Evolutionary conservation across 176 grass and related monocot species (phyloP), one percentile per base, ranked within the genome.

Genomic region (Lolium rigidum): DNA sequence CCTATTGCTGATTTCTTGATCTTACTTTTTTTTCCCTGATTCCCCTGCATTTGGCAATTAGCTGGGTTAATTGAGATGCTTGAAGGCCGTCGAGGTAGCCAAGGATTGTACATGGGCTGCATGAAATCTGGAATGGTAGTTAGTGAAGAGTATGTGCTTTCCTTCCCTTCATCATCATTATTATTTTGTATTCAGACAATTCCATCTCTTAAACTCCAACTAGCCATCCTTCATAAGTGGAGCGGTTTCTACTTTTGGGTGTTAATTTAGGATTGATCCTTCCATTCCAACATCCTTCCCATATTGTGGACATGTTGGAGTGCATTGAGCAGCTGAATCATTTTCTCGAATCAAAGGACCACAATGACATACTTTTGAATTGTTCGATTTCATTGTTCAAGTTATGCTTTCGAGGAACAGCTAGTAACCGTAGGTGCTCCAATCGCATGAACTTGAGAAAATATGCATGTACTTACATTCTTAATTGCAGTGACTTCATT

Each of bases 41-140:
- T 50, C 41, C 57, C 57, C 70, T 82, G n/a, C 60, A 83, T 82
- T 18, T 86, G 16, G 76, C 74, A 31, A 63, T 80, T 81, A 98
- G 95, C 89, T 92, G 93, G 78, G 16, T 89, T 99, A 80, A 91
- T 99, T 79, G 97, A 99, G 88, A 93, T 99, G 93, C 92, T 99
- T 73, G 90, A 93, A 90, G 87, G 73, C 4, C 90, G 92, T 14
- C 88, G 83, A 57, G 87, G 84, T 81, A 79, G 69, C 66, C 84
- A 90, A 85, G 94, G 88, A 55, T 79, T 96, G 87, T 99, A 96
- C 66, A 94, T 99, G 94, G 97, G 94, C 57, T 99, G 97, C 79
- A 99, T 99, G 97, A 99, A 96, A 78, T 94, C 97, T 77, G 97
- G 97, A 73, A 76, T 4, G 78, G 94, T 96, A 38, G 64, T 99